Evolutionary conservation across 2,329 filamentous ascomycete species (phyloP), one percentile per base, ranked within the genome.

Genomic region (Venturia aucupariae): DNA sequence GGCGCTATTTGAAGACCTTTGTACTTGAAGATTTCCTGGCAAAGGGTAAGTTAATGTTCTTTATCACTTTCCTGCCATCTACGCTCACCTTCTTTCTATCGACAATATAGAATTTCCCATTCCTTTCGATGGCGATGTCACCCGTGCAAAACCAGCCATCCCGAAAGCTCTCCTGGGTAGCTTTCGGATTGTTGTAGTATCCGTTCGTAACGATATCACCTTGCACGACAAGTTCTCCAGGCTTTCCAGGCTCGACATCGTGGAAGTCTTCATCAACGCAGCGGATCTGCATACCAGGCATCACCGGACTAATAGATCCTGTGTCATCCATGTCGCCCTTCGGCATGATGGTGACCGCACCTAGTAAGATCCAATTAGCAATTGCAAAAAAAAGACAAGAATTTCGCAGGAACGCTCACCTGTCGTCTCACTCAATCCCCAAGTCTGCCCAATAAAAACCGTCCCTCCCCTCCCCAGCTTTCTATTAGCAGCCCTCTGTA

Each of bases 261-360:
- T 57, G 19, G 39, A 39, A 55, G 41, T 66, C 44, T 3, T 66
- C 64, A 22, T 61, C 48, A 7, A 62, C 63, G 32, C 17, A 48
- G 15, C 62, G 51, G n/a, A 64, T 32, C 48, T 62, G 30, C 60
- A 65, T 46, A 63, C 78, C 78, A 0, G 78, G 75, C 0, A 80
- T 69, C 30, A 81, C 68, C 4, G 72, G 71, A 1, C 75, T 73
- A 5, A 84, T 76, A 35, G 79, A 81, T 3, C 82, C 82, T 0
- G 78, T 79, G 10, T 75, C 74, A 63, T 81, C 79, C 13, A 69
- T 69, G 60, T 72, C 0, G 75, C 75, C 0, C 81, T 74, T 2
- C 70, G 74, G 11, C 82, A 84, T 72, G 85, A 70, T 0, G 84
- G 84, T 82, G 82, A 86, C 0, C 80, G 81, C 72, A 85, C 83